These are phyloP conservation scores for Gleditsia sinensis DNA, from an alignment of 306 rosid genomes.

Conservation along the genomic window DNA sequence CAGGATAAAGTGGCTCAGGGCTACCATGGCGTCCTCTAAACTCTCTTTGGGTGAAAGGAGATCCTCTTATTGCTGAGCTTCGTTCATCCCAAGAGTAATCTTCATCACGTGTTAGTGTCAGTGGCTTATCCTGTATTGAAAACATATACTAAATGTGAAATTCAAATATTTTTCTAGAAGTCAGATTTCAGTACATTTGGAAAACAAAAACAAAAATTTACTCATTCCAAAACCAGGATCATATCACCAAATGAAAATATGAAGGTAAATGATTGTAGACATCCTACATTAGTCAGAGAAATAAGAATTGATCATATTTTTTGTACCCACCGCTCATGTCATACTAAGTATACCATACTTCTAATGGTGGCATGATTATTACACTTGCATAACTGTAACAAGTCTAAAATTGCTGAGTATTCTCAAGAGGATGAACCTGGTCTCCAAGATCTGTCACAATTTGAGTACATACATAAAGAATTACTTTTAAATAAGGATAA, in stretches of 20 bases:
- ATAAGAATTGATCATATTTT: slow-evolving; percentile 3
- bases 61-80: slow-evolving; percentile 56
- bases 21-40: slow-evolving; percentile 58
- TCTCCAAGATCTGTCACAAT: not conserved
- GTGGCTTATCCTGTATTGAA: slow-evolving; percentile 80
- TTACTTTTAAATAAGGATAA: not conserved
- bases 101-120: slow-evolving; percentile 54
- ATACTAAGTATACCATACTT: not conserved
- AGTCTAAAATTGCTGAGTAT: not conserved
- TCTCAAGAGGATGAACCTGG: not conserved
- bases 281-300: slow-evolving; percentile 24
- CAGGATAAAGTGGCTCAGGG: slow-evolving; percentile 64
- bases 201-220: not conserved
- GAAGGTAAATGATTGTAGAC: slow-evolving; percentile 1
- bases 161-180: slow-evolving; percentile 9
- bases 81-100: slow-evolving; percentile 71
- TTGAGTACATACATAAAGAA: not conserved
- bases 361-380: slow-evolving; percentile 22
- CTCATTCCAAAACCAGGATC: slow-evolving; percentile 22
- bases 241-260: slow-evolving; percentile 4
- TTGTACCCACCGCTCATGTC: not conserved
- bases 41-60: slow-evolving; percentile 70
- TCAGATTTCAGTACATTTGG: slow-evolving; percentile 13
- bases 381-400: slow-evolving; percentile 4
- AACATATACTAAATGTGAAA: slow-evolving; percentile 43